phyloP scores from a whole-genome alignment of 495 filamentous ascomycete genomes.

The Sordaria brevicollis region DNA sequence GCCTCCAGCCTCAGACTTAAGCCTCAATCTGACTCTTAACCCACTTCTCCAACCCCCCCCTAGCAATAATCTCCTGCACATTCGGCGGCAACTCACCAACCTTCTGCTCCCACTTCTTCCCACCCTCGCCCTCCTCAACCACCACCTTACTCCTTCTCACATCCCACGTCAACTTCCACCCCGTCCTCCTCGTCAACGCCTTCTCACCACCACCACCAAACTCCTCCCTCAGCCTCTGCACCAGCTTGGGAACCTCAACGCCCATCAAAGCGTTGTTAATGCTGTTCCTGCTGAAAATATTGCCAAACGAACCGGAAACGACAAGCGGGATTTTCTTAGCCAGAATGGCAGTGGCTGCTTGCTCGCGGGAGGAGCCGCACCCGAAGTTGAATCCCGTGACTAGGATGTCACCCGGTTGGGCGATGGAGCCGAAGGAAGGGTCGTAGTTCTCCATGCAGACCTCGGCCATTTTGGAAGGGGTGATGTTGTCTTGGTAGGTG shows the following conservation, averaged over 20 bases:
- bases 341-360: slow-evolving; percentile 81
- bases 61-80: slow-evolving; percentile 84
- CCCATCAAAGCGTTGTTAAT: slow-evolving; percentile 91
- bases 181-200: slow-evolving; percentile 67
- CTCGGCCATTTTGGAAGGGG: slow-evolving; percentile 66
- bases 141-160: slow-evolving; percentile 58
- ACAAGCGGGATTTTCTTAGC: slow-evolving; percentile 80
- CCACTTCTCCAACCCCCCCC: slow-evolving; percentile 74
- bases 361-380: slow-evolving; percentile 71
- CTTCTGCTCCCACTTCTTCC: slow-evolving; percentile 62
- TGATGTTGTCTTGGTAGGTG: slow-evolving; percentile 81
- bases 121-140: slow-evolving; percentile 51
- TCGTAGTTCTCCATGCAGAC: slow-evolving; percentile 96
- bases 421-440: slow-evolving; percentile 46
- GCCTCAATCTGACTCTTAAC: slow-evolving; percentile 53
- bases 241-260: slow-evolving; percentile 66
- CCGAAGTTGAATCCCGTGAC: slow-evolving; percentile 90
- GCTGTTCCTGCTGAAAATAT: slow-evolving; percentile 79
- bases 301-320: slow-evolving; percentile 76
- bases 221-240: slow-evolving; percentile 55
- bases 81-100: slow-evolving; percentile 80
- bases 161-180: slow-evolving; percentile 86
- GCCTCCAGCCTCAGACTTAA: not conserved
- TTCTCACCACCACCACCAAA: slow-evolving; percentile 44
- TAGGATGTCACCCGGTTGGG: slow-evolving; percentile 62